Base-by-base conservation (phyloP, 1,284 basidiomycete species). In the Flammula alnicola region DNA sequence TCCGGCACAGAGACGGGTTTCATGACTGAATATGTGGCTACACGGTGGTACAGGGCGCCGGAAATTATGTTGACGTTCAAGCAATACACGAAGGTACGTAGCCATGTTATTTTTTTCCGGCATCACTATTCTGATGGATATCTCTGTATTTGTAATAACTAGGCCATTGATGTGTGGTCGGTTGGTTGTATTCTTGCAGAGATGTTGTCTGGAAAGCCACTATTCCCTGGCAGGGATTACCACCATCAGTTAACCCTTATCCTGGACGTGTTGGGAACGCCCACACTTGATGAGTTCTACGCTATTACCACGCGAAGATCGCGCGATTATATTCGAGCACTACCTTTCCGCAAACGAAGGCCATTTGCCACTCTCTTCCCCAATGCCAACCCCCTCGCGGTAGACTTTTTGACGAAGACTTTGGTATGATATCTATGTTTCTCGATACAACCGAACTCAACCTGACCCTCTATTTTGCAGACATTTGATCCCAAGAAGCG, bases 61-160 rank as follows among this genome's bases (percentile, higher is more conserved):
- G 94, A 96, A 68, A 94, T 96, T 71, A 96, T 97, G 95, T 78
- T 97, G 51, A 95, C 93, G 3, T 96, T 97, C 77, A 93, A 95
- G 67, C 91, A 95, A 70, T 97, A 97, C 73, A 95, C 93, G 49
- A 95, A 95, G 74, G 91, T 88, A 38, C 46, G 64, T 46, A 43
- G n/a, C n/a, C n/a, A n/a, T n/a, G n/a, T n/a, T n/a, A n/a, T n/a
- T n/a, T n/a, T n/a, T n/a, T n/a, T n/a, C n/a, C n/a, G n/a, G n/a
- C n/a, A n/a, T n/a, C n/a, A 57, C 58, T 48, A 44, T 26, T 16
- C 27, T 47, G 12, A 44, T 38, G 9, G n/a, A n/a, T n/a, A 14
- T 23, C 17, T 23, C 31, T 32, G 29, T 31, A 12, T 12, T 25
- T 19, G 11, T 29, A n/a, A 12, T 31, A 35, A 29, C 26, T 52